Evolutionary conservation across 163 green algal genomes (phyloP).

Genomic region (Prototheca wickerhamii): DNA sequence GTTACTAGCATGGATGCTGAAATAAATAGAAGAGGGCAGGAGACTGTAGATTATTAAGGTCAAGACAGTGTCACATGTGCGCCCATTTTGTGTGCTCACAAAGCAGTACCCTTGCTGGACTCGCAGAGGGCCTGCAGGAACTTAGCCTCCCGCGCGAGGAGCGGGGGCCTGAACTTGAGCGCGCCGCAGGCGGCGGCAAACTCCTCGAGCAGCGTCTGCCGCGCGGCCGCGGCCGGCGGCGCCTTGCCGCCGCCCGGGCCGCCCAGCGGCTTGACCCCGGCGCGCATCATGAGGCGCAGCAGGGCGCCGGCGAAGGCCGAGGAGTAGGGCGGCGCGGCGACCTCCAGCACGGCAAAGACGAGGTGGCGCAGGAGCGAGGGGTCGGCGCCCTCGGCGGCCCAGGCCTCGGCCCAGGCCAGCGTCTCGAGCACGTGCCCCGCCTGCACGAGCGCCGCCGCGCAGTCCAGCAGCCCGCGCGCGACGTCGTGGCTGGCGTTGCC

Average conservation of each 20-base stretch:
- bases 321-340: slow-evolving; percentile 49
- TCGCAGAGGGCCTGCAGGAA: slow-evolving; percentile 14
- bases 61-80: too few relatives aligned
- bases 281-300: slow-evolving; percentile 29
- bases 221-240: too few relatives aligned
- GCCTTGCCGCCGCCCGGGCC: slow-evolving; percentile 5
- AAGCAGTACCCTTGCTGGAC: too few relatives aligned
- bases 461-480: slow-evolving; percentile 26
- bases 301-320: slow-evolving; percentile 36
- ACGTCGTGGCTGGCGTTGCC: slow-evolving; percentile 35
- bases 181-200: slow-evolving; percentile 25
- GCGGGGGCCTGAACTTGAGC: slow-evolving; percentile 28
- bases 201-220: slow-evolving; percentile 32
- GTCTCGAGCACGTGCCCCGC: slow-evolving; percentile 21
- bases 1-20: too few relatives aligned
- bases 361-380: slow-evolving; percentile 52
- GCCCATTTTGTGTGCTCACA: too few relatives aligned
- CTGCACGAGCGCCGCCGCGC: slow-evolving; percentile 18
- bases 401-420: slow-evolving; percentile 29
- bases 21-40: too few relatives aligned
- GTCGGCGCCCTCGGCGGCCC: slow-evolving; percentile 42
- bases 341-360: slow-evolving; percentile 42
- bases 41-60: too few relatives aligned
- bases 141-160: slow-evolving; percentile 8
- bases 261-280: slow-evolving; percentile 19